Conservation (phyloP, 148 eudicot genomes). For the Hydrangea macrophylla region DNA sequence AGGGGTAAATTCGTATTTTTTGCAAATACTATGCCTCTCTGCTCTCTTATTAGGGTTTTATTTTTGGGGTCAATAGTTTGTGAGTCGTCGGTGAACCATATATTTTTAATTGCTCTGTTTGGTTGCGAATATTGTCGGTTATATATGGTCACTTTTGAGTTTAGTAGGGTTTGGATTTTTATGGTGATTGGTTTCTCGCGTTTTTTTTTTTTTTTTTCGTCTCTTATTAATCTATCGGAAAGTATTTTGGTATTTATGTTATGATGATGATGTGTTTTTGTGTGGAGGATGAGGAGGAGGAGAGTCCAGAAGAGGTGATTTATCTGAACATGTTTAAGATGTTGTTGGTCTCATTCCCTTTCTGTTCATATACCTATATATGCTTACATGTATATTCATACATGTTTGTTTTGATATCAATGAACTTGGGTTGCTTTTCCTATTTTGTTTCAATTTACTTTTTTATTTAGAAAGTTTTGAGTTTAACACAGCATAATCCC, state of each 20-base stretch:
- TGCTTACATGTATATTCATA: not conserved
- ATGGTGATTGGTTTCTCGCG: too few species aligned
- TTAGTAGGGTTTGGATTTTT: not conserved
- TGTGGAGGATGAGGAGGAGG: too few species aligned
- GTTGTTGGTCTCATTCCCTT: not conserved
- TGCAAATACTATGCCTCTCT: not conserved
- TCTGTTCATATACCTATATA: not conserved
- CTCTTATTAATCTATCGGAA: too few species aligned
- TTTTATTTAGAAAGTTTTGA: too few species aligned
- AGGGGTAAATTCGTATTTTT: not conserved
- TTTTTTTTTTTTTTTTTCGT: too few species aligned
- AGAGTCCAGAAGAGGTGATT: not conserved
- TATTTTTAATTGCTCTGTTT: not conserved
- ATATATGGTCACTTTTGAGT: constrained; percentile 1
- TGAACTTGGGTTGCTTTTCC: not conserved
- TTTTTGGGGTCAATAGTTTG: not conserved
- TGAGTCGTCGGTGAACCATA: constrained; percentile 8
- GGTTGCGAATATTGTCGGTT: not conserved
- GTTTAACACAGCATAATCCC: too few species aligned
- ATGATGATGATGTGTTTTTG: not conserved
- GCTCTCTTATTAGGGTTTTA: not conserved
- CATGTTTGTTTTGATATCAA: not conserved
- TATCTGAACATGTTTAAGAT: too few species aligned
- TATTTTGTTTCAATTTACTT: too few species aligned
- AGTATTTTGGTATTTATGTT: too few species aligned